These are phyloP conservation scores for Boletus austroedulis DNA, from an alignment of 1,284 basidiomycete genomes.

Conservation along the genomic window DNA sequence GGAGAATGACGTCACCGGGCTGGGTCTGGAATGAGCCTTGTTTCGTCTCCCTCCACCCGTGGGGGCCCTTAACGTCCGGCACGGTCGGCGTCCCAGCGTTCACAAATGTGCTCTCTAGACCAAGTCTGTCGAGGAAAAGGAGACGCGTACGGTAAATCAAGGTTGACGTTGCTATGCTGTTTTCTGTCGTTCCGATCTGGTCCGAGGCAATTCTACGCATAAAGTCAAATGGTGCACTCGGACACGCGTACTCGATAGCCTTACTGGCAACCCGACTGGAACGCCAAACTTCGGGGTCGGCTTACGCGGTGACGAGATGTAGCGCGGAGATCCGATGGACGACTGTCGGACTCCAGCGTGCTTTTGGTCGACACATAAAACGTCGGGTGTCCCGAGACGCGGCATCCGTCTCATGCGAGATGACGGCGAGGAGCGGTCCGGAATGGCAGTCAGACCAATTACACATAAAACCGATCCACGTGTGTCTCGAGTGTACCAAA, in stretches of 20 bases:
- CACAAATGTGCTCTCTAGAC: too few species aligned
- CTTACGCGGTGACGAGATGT: not conserved
- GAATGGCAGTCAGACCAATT: not conserved
- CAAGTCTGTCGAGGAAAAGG: not conserved
- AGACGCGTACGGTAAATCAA: too few species aligned
- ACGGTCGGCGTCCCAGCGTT: not conserved
- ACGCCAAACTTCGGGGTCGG: not conserved
- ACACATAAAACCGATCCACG: not conserved
- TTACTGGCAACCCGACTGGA: not conserved
- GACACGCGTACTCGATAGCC: not conserved
- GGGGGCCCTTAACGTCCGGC: too few species aligned
- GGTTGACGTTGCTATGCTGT: not conserved
- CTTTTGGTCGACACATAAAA: not conserved
- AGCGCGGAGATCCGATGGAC: not conserved
- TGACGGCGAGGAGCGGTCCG: not conserved
- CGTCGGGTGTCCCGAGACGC: not conserved
- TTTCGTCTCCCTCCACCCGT: too few species aligned
- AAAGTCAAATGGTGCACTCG: constrained; percentile 3
- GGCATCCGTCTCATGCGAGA: constrained; percentile 3
- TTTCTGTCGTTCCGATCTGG: not conserved
- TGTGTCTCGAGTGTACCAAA: too few species aligned
- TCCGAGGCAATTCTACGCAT: constrained; percentile 6
- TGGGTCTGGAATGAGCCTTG: too few species aligned
- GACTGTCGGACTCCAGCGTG: not conserved
- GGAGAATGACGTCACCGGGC: too few species aligned